Evolutionary conservation across 768 basidiomycete species (phyloP).

Genomic region (Mycena belliarum): DNA sequence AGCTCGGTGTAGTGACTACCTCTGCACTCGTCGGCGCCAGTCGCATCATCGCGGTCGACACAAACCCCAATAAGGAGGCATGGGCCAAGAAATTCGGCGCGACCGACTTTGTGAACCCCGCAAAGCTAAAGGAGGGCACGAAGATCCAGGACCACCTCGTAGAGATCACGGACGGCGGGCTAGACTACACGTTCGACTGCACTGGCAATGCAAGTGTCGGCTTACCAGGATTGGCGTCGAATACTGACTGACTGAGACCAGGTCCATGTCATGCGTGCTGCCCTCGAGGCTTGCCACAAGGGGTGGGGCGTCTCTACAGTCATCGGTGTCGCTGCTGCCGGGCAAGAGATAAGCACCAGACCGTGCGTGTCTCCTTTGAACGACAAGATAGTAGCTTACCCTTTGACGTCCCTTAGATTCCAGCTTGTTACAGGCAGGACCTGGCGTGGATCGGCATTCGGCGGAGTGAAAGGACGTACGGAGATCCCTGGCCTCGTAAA

Average conservation of each 20-base stretch:
- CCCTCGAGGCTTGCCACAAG: slow-evolving; percentile 98
- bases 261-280: slow-evolving; percentile 92
- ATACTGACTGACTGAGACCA: slow-evolving; percentile 25
- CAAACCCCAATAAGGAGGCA: slow-evolving; percentile 79
- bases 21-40: slow-evolving; percentile 76
- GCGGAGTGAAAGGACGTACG: slow-evolving; percentile 96
- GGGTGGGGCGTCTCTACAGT: slow-evolving; percentile 97
- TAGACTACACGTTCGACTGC: slow-evolving; percentile 96
- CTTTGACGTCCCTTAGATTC: slow-evolving; percentile 38
- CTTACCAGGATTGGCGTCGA: slow-evolving; percentile 34
- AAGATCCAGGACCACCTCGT: slow-evolving; percentile 88
- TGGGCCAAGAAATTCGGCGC: slow-evolving; percentile 95
- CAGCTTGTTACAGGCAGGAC: slow-evolving; percentile 82
- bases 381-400: background rate
- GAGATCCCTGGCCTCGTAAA: slow-evolving; percentile 93
- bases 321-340: slow-evolving; percentile 96
- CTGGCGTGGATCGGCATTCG: slow-evolving; percentile 96
- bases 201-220: slow-evolving; percentile 73
- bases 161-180: slow-evolving; percentile 92
- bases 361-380: slow-evolving; percentile 52
- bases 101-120: slow-evolving; percentile 91
- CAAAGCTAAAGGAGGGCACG: slow-evolving; percentile 68
- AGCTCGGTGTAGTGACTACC: slow-evolving; percentile 85
- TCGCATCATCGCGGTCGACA: slow-evolving; percentile 91
- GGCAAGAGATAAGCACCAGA: slow-evolving; percentile 90